A percentile compares a stretch with the other conserved stretches of the same genome.
Evolutionary conservation across 441 rosid genomes (phyloP).

Genomic region (Gossypium gossypioides): DNA sequence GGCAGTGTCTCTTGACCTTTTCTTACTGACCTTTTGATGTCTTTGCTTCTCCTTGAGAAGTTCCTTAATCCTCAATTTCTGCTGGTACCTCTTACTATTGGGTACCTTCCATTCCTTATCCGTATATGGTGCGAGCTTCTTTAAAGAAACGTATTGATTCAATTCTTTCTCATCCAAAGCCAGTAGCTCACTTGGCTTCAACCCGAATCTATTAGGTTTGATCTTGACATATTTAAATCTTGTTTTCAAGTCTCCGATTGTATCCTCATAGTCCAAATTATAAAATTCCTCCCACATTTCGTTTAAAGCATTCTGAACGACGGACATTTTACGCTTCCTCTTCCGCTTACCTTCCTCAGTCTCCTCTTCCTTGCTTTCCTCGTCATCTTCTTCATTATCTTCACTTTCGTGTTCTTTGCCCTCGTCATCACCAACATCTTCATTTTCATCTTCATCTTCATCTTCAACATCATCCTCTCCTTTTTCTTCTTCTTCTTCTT

Average conservation of each 20-base stretch:
- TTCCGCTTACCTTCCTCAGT: slow-evolving; percentile 50
- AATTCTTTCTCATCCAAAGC: slow-evolving; percentile 56
- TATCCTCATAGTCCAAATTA: slow-evolving; percentile 83
- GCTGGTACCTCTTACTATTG: slow-evolving; percentile 30
- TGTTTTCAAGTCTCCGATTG: slow-evolving; percentile 73
- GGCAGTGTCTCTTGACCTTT: slow-evolving; percentile 23
- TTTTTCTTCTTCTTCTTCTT: slow-evolving; percentile 10
- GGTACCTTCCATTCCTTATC: slow-evolving; percentile 78
- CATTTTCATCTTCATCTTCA: neutral
- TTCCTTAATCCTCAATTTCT: slow-evolving; percentile 42
- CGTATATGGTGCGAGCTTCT: slow-evolving; percentile 63
- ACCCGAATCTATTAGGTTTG: slow-evolving; percentile 50
- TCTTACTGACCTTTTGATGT: slow-evolving; percentile 28
- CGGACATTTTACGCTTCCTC: slow-evolving; percentile 59
- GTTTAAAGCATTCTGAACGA: slow-evolving; percentile 56
- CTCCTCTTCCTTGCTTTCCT: slow-evolving; percentile 18
- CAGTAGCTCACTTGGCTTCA: slow-evolving; percentile 53
- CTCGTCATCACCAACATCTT: neutral
- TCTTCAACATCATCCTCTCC: neutral
- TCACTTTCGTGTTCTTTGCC: neutral
- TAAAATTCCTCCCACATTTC: slow-evolving; percentile 83
- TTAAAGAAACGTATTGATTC: slow-evolving; percentile 76
- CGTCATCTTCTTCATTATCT: slow-evolving; percentile 6
- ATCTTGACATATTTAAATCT: slow-evolving; percentile 80
- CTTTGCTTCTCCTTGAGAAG: slow-evolving; percentile 25